phyloP scores from a whole-genome alignment of 2,329 filamentous ascomycete species.

The Fusarium cyanostomum region DNA sequence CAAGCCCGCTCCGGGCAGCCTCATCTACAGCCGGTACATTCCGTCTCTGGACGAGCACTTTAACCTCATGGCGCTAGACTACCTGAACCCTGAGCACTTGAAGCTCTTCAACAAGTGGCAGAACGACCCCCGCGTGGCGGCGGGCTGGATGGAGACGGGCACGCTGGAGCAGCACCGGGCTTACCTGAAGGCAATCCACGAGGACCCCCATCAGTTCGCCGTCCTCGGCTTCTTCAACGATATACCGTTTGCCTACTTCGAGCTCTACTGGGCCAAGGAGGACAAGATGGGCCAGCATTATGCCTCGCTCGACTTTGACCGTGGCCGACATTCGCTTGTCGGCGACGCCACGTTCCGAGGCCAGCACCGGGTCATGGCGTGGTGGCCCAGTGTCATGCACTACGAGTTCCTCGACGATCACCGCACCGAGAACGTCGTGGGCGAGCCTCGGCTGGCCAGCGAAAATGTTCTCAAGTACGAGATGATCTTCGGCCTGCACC shows the following conservation, averaged over 20 bases:
- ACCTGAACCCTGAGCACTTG: slow-evolving; percentile 67
- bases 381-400: slow-evolving; percentile 70
- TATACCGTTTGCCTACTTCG: slow-evolving; percentile 77
- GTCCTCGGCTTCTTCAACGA: slow-evolving; percentile 76
- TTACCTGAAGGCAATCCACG: slow-evolving; percentile 72
- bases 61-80: slow-evolving; percentile 75
- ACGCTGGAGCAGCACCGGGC: slow-evolving; percentile 75
- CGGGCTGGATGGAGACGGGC: slow-evolving; percentile 80
- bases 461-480: slow-evolving; percentile 77
- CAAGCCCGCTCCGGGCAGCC: slow-evolving; percentile 72
- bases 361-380: slow-evolving; percentile 66
- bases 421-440: slow-evolving; percentile 65
- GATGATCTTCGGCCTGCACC: slow-evolving; percentile 74
- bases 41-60: slow-evolving; percentile 78
- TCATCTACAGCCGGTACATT: slow-evolving; percentile 80
- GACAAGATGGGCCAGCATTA: slow-evolving; percentile 67
- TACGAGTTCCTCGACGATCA: slow-evolving; percentile 70
- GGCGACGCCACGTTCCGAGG: slow-evolving; percentile 68
- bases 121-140: slow-evolving; percentile 80
- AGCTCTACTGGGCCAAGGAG: slow-evolving; percentile 66
- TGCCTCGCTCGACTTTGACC: slow-evolving; percentile 63
- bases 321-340: slow-evolving; percentile 66
- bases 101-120: slow-evolving; percentile 79
- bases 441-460: slow-evolving; percentile 77
- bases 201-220: slow-evolving; percentile 74